Conservation (phyloP, 2,329 filamentous ascomycete genomes). For the Apiospora pterosperma region DNA sequence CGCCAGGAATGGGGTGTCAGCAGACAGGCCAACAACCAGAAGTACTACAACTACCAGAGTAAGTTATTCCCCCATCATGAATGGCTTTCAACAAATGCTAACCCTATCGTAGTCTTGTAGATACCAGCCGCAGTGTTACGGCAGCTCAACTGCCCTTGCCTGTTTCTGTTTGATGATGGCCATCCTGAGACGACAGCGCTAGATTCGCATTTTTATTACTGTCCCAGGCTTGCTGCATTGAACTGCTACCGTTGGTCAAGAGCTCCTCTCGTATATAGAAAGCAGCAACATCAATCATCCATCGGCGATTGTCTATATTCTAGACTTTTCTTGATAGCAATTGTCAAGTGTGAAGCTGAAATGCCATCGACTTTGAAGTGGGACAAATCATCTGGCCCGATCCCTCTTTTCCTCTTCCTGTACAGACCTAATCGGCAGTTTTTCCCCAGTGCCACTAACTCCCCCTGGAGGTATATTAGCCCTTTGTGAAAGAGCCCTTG, state of each 20-base stretch:
- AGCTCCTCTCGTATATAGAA: background rate
- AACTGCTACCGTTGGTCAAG: background rate
- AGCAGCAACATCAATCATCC: background rate
- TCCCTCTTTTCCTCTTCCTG: too few species aligned
- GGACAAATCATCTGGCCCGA: background rate
- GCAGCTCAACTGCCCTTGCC: background rate
- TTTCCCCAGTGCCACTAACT: too few species aligned
- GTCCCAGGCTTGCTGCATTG: background rate
- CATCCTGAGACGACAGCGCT: background rate
- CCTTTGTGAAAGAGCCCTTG: too few species aligned
- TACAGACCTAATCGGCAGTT: too few species aligned
- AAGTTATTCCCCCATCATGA: background rate
- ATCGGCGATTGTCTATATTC: background rate
- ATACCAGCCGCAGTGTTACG: background rate
- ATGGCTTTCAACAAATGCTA: background rate
- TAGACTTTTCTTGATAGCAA: background rate
- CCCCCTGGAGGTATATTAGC: too few species aligned
- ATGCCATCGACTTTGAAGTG: background rate
- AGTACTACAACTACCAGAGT: constrained; percentile 51
- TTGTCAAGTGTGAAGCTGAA: background rate
- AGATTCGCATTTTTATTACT: background rate
- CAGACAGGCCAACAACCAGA: constrained; percentile 72
- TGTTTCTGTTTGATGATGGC: background rate
- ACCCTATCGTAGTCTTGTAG: constrained; percentile 2
- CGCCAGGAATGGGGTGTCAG: constrained; percentile 69